Conservation (phyloP, 495 filamentous ascomycete species). For the Neurospora sp. region DNA sequence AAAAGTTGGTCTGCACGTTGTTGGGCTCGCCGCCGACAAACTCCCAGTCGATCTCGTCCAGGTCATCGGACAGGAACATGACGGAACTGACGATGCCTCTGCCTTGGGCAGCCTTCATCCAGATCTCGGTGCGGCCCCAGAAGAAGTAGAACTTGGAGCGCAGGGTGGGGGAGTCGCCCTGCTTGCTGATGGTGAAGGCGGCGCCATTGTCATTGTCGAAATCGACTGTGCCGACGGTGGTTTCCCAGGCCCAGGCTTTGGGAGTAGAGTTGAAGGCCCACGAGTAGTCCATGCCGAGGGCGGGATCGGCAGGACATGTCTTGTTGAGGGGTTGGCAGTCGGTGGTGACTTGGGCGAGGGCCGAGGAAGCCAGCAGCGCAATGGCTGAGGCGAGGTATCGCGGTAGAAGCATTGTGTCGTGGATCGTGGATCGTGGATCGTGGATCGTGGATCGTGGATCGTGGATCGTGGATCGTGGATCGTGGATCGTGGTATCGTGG, state of each 20-base stretch:
- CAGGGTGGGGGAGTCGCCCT: constrained; percentile 66
- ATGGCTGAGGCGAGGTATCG: constrained; percentile 24
- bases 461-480: too few relatives aligned
- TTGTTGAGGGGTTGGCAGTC: constrained; percentile 57
- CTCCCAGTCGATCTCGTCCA: constrained; percentile 91
- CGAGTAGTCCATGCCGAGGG: constrained; percentile 45
- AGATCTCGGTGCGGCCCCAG: constrained; percentile 62
- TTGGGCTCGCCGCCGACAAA: constrained; percentile 59
- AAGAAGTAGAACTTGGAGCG: constrained; percentile 67
- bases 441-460: too few relatives aligned
- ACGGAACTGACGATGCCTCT: constrained; percentile 73
- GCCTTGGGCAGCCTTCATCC: constrained; percentile 63
- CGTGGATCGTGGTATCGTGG: not conserved
- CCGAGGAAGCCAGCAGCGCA: constrained; percentile 30
- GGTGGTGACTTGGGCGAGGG: constrained; percentile 53
- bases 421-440: not conserved
- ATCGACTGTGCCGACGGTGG: constrained; percentile 45
- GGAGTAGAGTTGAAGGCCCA: constrained; percentile 58
- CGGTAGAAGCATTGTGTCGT: constrained; percentile 13
- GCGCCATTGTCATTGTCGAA: constrained; percentile 50
- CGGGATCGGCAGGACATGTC: constrained; percentile 54
- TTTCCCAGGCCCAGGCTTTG: constrained; percentile 48
- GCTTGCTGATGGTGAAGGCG: constrained; percentile 57
- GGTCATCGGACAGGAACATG: constrained; percentile 71
- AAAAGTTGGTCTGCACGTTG: constrained; percentile 71